These are phyloP conservation scores for Auriscalpium orientale DNA, from an alignment of 768 basidiomycete genomes.

Conservation along the genomic window DNA sequence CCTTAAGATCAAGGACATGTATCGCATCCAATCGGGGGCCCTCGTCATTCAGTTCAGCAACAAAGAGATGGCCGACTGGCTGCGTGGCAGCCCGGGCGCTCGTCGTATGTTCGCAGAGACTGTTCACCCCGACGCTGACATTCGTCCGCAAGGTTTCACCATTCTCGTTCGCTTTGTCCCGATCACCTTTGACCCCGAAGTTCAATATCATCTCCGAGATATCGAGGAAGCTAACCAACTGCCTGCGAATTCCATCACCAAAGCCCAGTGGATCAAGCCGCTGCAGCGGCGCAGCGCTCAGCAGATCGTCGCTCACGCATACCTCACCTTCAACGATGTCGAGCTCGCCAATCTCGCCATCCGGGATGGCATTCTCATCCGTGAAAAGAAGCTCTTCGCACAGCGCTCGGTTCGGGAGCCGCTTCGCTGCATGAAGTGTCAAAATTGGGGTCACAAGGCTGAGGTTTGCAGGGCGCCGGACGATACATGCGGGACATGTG, in stretches of 20 bases:
- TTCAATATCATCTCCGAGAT: not conserved
- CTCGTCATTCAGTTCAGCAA: not conserved
- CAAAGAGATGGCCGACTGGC: not conserved
- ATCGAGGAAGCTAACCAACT: not conserved
- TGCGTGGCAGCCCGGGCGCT: not conserved
- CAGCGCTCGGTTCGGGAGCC: not conserved
- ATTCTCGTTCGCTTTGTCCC: not conserved
- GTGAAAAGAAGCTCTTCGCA: not conserved
- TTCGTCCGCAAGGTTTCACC: not conserved
- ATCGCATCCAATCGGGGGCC: not conserved
- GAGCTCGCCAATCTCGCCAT: not conserved
- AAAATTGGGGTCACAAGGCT: conserved; percentile 8
- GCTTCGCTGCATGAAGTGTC: not conserved
- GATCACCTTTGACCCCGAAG: not conserved
- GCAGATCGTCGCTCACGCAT: not conserved
- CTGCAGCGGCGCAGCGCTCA: not conserved
- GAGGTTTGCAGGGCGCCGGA: not conserved
- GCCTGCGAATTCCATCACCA: not conserved
- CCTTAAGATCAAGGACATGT: not conserved
- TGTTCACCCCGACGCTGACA: not conserved
- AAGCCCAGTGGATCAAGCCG: not conserved
- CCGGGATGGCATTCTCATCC: not conserved
- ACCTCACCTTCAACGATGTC: not conserved
- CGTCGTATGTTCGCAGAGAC: not conserved
- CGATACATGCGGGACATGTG: conserved; percentile 6